Conservation (phyloP, 176 grass and related monocot genomes). For the Oryza longistaminata region DNA sequence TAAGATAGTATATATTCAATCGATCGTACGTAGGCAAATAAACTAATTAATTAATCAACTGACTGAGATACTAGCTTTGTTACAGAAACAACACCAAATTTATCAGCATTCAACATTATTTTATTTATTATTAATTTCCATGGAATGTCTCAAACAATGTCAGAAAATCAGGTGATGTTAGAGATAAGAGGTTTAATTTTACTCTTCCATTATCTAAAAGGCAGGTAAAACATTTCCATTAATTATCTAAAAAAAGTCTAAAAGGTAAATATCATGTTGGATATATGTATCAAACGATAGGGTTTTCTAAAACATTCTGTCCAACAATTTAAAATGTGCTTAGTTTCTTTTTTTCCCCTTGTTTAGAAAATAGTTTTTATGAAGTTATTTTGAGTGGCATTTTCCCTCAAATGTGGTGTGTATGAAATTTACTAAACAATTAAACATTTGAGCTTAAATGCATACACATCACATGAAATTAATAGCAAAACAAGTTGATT, state of each 20-base stretch:
- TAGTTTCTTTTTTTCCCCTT: background rate
- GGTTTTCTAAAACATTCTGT: background rate
- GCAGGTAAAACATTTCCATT: too few relatives aligned
- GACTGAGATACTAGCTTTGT: background rate
- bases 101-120: background rate
- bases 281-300: background rate
- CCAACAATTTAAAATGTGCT: background rate
- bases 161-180: background rate
- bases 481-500: background rate
- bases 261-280: background rate
- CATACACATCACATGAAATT: background rate
- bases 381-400: background rate
- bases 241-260: background rate
- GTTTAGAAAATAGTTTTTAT: background rate
- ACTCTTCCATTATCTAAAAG: background rate
- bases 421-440: background rate
- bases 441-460: background rate
- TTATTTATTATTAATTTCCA: background rate
- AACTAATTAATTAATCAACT: background rate
- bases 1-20: background rate
- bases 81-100: background rate
- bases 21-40: background rate
- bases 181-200: background rate
- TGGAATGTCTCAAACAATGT: background rate
- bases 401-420: background rate